Percentiles rank a stretch among this genome's conserved stretches.
phyloP scores from a whole-genome alignment of 495 filamentous ascomycete genomes.

The Pyrenula massariospora region DNA sequence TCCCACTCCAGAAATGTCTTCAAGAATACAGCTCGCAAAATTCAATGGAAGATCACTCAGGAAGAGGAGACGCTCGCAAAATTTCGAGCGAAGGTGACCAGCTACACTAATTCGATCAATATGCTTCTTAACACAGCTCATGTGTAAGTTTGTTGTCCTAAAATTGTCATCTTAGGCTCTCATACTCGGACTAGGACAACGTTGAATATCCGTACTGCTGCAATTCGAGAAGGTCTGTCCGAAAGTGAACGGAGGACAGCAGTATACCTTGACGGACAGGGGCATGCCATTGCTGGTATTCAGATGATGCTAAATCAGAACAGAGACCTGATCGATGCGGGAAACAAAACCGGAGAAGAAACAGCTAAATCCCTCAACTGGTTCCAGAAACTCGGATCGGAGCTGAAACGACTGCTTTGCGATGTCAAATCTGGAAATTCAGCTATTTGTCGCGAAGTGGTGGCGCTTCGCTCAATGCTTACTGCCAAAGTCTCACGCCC shows the following conservation, averaged over 20 bases:
- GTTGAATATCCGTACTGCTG: constrained; percentile 1
- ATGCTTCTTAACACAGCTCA: constrained; percentile 8
- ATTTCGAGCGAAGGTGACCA: constrained; percentile 12
- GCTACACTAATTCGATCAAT: constrained; percentile 7
- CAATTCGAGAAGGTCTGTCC: neutral
- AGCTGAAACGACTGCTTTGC: neutral
- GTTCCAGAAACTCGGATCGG: neutral
- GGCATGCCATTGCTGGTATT: neutral
- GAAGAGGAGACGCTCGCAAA: constrained; percentile 7
- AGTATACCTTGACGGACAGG: neutral
- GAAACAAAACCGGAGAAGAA: neutral
- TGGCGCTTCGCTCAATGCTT: neutral
- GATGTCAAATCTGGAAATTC: constrained; percentile 1
- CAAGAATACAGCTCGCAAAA: constrained; percentile 6
- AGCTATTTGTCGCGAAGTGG: constrained; percentile 1
- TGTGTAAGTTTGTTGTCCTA: constrained; percentile 3
- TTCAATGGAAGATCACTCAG: constrained; percentile 7
- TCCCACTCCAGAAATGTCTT: constrained; percentile 3
- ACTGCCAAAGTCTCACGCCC: neutral
- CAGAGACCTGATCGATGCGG: neutral
- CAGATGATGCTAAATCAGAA: neutral
- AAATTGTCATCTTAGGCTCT: neutral
- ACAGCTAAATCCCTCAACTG: neutral
- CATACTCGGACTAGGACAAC: neutral
- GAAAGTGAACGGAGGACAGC: neutral